Percentiles rank a stretch among this genome's conserved stretches.
phyloP scores from a whole-genome alignment of 2,329 filamentous ascomycete genomes.

The Exophiala alcalophila region DNA sequence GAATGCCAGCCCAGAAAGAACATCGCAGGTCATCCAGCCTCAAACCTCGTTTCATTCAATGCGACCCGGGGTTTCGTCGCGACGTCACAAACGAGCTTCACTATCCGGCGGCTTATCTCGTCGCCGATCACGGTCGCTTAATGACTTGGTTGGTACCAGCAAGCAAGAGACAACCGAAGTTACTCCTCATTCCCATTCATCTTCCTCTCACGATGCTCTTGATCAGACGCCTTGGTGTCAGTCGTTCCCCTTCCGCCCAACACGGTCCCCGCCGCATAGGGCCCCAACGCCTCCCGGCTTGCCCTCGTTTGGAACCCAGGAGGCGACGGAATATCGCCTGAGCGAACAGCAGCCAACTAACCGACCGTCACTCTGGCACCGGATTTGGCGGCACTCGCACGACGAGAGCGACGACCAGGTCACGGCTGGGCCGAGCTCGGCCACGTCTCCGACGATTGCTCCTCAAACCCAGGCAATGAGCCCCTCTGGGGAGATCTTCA shows the following conservation, averaged over 20 bases:
- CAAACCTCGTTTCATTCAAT: constrained; percentile 11
- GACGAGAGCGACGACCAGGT: constrained; percentile 13
- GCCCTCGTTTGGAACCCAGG: constrained; percentile 43
- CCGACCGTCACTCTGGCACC: constrained; percentile 7
- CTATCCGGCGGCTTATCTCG: constrained; percentile 13
- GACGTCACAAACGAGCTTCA: no score
- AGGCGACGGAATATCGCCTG: constrained; percentile 35
- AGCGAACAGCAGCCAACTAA: constrained; percentile 8
- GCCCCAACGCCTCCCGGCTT: constrained; percentile 44
- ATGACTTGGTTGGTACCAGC: constrained; percentile 30
- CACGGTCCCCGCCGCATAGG: constrained; percentile 39
- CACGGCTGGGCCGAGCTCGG: background rate
- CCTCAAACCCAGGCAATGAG: constrained; percentile 4
- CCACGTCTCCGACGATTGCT: background rate
- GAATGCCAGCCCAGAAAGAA: constrained; percentile 6
- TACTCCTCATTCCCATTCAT: constrained; percentile 15
- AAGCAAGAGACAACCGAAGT: constrained; percentile 3
- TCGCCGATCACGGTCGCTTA: constrained; percentile 30
- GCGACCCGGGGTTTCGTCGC: no score
- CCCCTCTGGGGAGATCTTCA: constrained; percentile 28
- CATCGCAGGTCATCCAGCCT: constrained; percentile 1
- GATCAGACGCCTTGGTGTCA: constrained; percentile 17
- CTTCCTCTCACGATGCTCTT: constrained; percentile 30
- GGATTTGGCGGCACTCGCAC: constrained; percentile 8
- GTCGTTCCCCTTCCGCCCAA: constrained; percentile 21